Base-by-base conservation (phyloP, 2,329 filamentous ascomycete genomes). In the Stemphylium vesicarium region DNA sequence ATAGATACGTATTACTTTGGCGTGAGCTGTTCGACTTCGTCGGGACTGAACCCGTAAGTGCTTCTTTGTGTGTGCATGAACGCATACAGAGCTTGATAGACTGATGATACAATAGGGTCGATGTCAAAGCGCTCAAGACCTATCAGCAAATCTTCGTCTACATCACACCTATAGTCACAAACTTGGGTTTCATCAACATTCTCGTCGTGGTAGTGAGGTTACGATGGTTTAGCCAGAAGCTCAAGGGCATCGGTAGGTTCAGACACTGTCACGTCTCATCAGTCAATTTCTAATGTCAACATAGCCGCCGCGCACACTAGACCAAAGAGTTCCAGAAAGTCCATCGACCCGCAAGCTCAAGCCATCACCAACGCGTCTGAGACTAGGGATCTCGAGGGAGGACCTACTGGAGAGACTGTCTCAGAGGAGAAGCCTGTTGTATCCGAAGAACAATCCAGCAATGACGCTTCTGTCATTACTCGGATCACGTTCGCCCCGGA, bases 201-300 rank as follows among this genome's bases (percentile, higher is more conserved):
- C 88, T 86, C 36, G 92, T 99, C 36, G 95, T 99, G 6, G 93
- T 96, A 64, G 83, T 98, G 11, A 89, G 95, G 20, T 81, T 99
- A 2, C 96, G 96, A 76, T 99, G 94, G 94, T 99, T 99, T 71
- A 93, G 98, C 76, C 96, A 96, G 75, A 86, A 92, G 6, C 97
- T 99, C 71, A 90, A 96, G 71, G 84, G 90, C 65, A 85, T 96
- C 60, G 92, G 89, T 55, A 41, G n/a, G 36, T 40, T 32, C 8
- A 9, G 9, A 4, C 4, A 4, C 24, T 16, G 12, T 12, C 18
- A 20, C 12, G 5, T 12, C 31, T 36, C 22, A 12, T 16, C 7
- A 12, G 8, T 29, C n/a, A 3, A 37, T 4, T 2, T 6, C 35
- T 55, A 37, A 55, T 13, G 13, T 4, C 1, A 7, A 24, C 18